Conservation (phyloP, 2,329 filamentous ascomycete genomes). For the Cladophialophora yegresii region DNA sequence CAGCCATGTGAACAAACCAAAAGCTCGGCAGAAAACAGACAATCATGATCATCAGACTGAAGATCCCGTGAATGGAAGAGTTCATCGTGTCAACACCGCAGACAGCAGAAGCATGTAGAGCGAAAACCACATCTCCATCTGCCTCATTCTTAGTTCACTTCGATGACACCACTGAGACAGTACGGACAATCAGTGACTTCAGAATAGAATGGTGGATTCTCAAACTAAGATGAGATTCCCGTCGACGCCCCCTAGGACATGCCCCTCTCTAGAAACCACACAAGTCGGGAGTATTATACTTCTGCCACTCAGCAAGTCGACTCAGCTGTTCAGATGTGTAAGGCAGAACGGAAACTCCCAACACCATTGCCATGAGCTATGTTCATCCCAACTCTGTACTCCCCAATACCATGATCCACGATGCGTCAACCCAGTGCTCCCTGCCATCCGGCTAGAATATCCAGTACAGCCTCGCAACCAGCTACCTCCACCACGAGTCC, state of each 20-base stretch:
- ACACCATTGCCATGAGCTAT: neutral
- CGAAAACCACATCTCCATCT: neutral
- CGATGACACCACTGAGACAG: too few species aligned
- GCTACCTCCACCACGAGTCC: neutral
- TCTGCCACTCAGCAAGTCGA: neutral
- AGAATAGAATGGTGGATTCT: neutral
- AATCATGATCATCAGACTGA: too few species aligned
- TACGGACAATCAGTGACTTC: neutral
- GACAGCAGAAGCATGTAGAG: neutral
- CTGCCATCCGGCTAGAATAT: neutral
- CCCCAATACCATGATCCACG: neutral
- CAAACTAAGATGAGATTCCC: neutral
- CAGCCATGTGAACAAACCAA: too few species aligned
- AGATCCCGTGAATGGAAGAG: too few species aligned
- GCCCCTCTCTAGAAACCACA: neutral
- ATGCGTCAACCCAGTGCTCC: neutral
- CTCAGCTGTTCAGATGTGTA: neutral
- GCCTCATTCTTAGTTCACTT: neutral
- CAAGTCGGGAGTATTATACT: neutral
- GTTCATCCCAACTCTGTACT: neutral
- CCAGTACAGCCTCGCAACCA: neutral
- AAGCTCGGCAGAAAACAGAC: too few species aligned
- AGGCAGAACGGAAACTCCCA: neutral
- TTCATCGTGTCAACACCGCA: neutral
- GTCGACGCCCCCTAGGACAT: neutral